Evolutionary conservation across 352 stramenopile genomes (phyloP).

Genomic region (Phytophthora megakarya): DNA sequence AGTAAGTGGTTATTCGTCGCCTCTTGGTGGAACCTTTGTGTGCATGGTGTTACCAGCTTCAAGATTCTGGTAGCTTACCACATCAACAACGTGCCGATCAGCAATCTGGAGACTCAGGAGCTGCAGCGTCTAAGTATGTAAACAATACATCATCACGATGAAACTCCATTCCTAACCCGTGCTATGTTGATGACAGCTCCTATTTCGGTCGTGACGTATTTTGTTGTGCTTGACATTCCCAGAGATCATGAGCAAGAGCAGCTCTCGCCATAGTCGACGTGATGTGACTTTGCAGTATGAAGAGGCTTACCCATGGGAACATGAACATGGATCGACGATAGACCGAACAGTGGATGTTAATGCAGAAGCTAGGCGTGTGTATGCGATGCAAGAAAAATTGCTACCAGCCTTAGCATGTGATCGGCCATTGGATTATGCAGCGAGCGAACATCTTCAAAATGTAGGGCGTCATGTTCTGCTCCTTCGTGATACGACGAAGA

Average conservation of each 20-base stretch:
- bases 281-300: slow-evolving; percentile 48
- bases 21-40: slow-evolving; percentile 22
- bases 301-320: slow-evolving; percentile 55
- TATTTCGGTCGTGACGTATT: slow-evolving; percentile 21
- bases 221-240: background rate
- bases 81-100: slow-evolving; percentile 14
- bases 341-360: slow-evolving; percentile 60
- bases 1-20: slow-evolving; percentile 34
- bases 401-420: slow-evolving; percentile 64
- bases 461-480: slow-evolving; percentile 63
- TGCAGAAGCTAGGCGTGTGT: slow-evolving; percentile 56
- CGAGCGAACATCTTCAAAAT: slow-evolving; percentile 58
- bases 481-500: slow-evolving; percentile 51
- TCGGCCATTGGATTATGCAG: slow-evolving; percentile 39
- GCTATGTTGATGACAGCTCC: slow-evolving; percentile 4
- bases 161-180: slow-evolving; percentile 8
- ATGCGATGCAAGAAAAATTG: slow-evolving; percentile 56
- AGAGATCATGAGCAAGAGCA: slow-evolving; percentile 15
- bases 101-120: slow-evolving; percentile 9
- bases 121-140: slow-evolving; percentile 33
- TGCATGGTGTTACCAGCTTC: slow-evolving; percentile 5
- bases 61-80: slow-evolving; percentile 13
- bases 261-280: slow-evolving; percentile 13
- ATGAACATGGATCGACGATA: slow-evolving; percentile 46
- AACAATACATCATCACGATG: slow-evolving; percentile 31